Evolutionary conservation across 768 basidiomycete species (phyloP).

Genomic region (Coprinellus micaceus): DNA sequence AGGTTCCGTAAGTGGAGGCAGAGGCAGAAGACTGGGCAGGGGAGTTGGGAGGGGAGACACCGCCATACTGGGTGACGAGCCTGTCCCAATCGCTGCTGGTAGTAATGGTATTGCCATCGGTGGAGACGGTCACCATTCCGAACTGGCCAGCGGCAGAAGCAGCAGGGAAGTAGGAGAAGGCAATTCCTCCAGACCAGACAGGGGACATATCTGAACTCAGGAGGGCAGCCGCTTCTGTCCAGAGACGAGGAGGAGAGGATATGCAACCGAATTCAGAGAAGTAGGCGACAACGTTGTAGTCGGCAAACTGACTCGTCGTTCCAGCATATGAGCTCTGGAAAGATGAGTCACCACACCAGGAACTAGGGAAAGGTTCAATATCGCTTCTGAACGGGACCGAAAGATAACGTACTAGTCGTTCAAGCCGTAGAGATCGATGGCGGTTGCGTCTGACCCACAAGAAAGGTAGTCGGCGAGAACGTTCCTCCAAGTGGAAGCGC

Average conservation of each 20-base stretch:
- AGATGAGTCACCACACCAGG: slow-evolving; percentile 75
- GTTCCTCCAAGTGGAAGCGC: slow-evolving; percentile 54
- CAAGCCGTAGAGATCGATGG: slow-evolving; percentile 84
- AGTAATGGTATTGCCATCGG: slow-evolving; percentile 63
- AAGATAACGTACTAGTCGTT: slow-evolving; percentile 73
- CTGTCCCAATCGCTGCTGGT: slow-evolving; percentile 64
- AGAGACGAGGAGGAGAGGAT: slow-evolving; percentile 56
- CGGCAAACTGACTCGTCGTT: slow-evolving; percentile 51
- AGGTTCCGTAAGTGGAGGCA: slow-evolving; percentile 53
- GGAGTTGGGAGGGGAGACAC: slow-evolving; percentile 55
- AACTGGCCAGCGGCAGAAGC: slow-evolving; percentile 68
- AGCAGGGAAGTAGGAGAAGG: slow-evolving; percentile 89
- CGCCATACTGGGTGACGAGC: slow-evolving; percentile 58
- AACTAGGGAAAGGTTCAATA: slow-evolving; percentile 38
- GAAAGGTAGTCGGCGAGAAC: slow-evolving; percentile 75
- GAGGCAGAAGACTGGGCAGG: slow-evolving; percentile 45
- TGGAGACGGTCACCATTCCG: slow-evolving; percentile 78
- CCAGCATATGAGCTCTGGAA: slow-evolving; percentile 54
- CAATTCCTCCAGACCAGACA: slow-evolving; percentile 86
- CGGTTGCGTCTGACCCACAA: slow-evolving; percentile 61
- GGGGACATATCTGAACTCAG: slow-evolving; percentile 70
- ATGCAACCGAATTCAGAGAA: slow-evolving; percentile 88
- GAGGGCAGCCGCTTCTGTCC: slow-evolving; percentile 75
- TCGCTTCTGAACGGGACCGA: background rate
- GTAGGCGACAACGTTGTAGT: slow-evolving; percentile 79